These are phyloP conservation scores for Colletotrichum coccodes DNA, from an alignment of 2,329 filamentous ascomycete species.

Conservation along the genomic window DNA sequence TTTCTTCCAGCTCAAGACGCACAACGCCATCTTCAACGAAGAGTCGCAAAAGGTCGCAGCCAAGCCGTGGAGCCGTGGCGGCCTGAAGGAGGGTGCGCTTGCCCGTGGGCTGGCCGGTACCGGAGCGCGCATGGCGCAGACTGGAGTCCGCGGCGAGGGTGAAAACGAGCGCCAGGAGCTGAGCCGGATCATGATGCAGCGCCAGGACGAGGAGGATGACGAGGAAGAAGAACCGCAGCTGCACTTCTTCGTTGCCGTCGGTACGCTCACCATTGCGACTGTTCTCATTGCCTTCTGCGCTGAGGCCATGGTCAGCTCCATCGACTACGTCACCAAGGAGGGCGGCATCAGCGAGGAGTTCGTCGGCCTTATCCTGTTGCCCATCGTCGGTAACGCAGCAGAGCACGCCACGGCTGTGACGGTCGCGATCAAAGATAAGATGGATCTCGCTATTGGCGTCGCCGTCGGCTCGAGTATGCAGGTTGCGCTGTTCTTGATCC, in stretches of 20 bases:
- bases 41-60: constrained; percentile 81
- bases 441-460: constrained; percentile 85
- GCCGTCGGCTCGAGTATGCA: constrained; percentile 85
- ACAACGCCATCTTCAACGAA: constrained; percentile 81
- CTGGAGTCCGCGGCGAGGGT: constrained; percentile 42
- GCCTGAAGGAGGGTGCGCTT: constrained; percentile 46
- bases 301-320: constrained; percentile 81
- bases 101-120: constrained; percentile 52
- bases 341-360: constrained; percentile 76
- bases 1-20: constrained; percentile 90
- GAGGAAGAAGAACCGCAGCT: constrained; percentile 81
- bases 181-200: constrained; percentile 56
- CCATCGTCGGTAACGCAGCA: constrained; percentile 85
- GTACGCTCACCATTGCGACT: constrained; percentile 77
- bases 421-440: constrained; percentile 85
- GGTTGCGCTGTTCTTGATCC: constrained; percentile 82
- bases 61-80: constrained; percentile 53
- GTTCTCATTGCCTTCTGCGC: constrained; percentile 84
- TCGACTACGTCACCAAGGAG: constrained; percentile 71
- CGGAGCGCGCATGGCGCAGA: constrained; percentile 49
- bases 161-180: constrained; percentile 52
- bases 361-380: constrained; percentile 81
- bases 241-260: constrained; percentile 75
- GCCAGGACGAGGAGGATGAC: constrained; percentile 69
- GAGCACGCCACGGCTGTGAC: constrained; percentile 85